A percentile compares a stretch with the other conserved stretches of the same genome.
Evolutionary conservation across 2,329 filamentous ascomycete species (phyloP).

Genomic region (Alternaria solani): DNA sequence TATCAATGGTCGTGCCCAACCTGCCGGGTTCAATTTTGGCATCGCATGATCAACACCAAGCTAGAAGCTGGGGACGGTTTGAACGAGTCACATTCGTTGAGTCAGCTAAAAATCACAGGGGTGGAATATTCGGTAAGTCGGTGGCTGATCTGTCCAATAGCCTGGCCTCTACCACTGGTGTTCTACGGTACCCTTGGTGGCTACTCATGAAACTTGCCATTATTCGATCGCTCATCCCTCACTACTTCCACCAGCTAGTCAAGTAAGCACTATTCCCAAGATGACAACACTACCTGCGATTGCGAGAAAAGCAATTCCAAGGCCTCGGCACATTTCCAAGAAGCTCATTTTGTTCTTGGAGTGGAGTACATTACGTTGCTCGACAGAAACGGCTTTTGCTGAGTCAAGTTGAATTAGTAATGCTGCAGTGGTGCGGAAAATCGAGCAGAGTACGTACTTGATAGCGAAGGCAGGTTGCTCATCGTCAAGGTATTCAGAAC

Average conservation of each 20-base stretch:
- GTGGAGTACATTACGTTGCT: accelerated
- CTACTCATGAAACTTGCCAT: neutral
- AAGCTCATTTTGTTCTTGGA: neutral
- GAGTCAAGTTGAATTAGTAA: neutral
- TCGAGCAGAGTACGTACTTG: neutral
- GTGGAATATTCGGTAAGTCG: neutral
- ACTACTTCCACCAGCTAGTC: neutral
- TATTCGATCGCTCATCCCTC: neutral
- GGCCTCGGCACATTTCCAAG: neutral
- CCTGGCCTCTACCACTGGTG: neutral
- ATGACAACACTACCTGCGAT: neutral
- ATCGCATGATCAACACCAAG: neutral
- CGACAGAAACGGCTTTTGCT: neutral
- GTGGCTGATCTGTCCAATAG: neutral
- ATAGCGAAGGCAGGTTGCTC: neutral
- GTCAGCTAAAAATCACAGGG: neutral
- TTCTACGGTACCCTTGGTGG: neutral
- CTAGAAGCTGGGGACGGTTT: neutral
- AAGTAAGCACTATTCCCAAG: neutral
- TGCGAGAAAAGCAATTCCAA: neutral
- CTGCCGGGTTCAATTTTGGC: neutral
- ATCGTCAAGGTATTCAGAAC: accelerated
- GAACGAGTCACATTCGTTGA: neutral
- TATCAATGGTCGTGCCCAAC: neutral
- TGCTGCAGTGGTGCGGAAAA: neutral